These are phyloP conservation scores for Trypanosoma scelopori DNA, from an alignment of 208 protist species.

Conservation along the genomic window DNA sequence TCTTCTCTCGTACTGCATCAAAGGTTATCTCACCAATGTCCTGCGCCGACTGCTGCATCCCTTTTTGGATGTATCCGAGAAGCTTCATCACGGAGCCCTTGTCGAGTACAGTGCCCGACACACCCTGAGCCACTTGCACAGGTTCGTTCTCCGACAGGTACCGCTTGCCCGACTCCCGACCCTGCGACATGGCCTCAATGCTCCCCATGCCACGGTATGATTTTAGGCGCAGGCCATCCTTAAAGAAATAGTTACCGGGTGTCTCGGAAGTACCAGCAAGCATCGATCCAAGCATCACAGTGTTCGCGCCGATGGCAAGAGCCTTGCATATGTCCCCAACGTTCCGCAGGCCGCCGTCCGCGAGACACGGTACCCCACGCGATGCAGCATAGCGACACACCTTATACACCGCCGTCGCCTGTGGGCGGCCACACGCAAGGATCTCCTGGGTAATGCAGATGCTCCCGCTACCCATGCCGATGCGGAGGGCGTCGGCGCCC, in stretches of 20 bases:
- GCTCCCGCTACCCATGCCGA: slow-evolving; percentile 98
- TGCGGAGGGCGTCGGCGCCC: slow-evolving; percentile 95
- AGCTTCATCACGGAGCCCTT: slow-evolving; percentile 89
- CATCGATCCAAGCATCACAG: slow-evolving; percentile 90
- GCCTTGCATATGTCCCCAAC: slow-evolving; percentile 97
- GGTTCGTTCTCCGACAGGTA: slow-evolving; percentile 90
- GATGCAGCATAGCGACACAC: slow-evolving; percentile 84
- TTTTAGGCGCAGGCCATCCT: slow-evolving; percentile 92
- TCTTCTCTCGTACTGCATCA: slow-evolving; percentile 72
- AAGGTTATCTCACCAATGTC: slow-evolving; percentile 91
- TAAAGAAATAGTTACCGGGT: slow-evolving; percentile 93
- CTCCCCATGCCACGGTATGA: slow-evolving; percentile 96
- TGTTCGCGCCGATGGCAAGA: slow-evolving; percentile 90
- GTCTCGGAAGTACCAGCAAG: slow-evolving; percentile 92
- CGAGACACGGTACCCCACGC: slow-evolving; percentile 92
- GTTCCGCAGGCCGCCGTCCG: slow-evolving; percentile 93
- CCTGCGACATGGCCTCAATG: slow-evolving; percentile 94
- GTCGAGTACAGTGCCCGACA: slow-evolving; percentile 89
- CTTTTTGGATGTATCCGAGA: slow-evolving; percentile 89
- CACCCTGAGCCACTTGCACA: slow-evolving; percentile 93
- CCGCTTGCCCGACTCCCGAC: slow-evolving; percentile 85
- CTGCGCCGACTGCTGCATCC: slow-evolving; percentile 92
- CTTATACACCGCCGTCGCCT: slow-evolving; percentile 96
- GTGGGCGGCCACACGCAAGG: slow-evolving; percentile 93
- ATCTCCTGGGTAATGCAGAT: slow-evolving; percentile 98